These are phyloP conservation scores for Arabis hirsuta DNA, from an alignment of 345 rosid genomes.

Conservation along the genomic window DNA sequence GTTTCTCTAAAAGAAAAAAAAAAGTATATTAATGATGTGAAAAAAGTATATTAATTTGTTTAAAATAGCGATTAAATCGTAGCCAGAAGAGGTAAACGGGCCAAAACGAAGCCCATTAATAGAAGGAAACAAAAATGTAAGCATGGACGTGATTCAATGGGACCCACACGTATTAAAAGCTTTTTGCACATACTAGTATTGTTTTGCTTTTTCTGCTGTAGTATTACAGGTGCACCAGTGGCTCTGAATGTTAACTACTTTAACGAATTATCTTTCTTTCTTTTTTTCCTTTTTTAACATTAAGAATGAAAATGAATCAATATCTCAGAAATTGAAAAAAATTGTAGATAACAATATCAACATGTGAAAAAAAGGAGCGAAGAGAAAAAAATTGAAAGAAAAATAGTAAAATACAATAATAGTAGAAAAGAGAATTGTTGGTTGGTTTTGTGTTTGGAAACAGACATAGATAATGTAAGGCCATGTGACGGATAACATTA, in stretches of 20 bases:
- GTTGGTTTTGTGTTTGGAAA: constrained; percentile 40
- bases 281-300: too few relatives aligned
- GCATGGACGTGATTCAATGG: constrained; percentile 15
- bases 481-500: constrained; percentile 47
- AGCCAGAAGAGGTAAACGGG: constrained; percentile 33
- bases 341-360: neutral
- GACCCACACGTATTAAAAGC: constrained; percentile 35
- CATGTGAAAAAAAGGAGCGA: neutral
- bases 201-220: constrained; percentile 26
- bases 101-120: constrained; percentile 32
- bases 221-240: constrained; percentile 14
- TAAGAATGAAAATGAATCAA: neutral
- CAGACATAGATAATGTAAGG: constrained; percentile 43
- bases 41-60: too few relatives aligned
- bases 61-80: neutral
- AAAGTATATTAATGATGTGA: too few relatives aligned
- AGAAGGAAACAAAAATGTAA: constrained; percentile 30
- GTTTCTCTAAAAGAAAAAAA: too few relatives aligned
- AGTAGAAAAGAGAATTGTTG: constrained; percentile 27
- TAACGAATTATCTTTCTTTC: neutral
- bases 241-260: constrained; percentile 3
- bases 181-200: neutral
- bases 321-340: too few relatives aligned
- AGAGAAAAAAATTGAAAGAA: neutral
- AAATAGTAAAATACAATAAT: neutral